Evolutionary conservation across 495 filamentous ascomycete genomes (phyloP).

Genomic region (Penicillium cosmopolitanum): DNA sequence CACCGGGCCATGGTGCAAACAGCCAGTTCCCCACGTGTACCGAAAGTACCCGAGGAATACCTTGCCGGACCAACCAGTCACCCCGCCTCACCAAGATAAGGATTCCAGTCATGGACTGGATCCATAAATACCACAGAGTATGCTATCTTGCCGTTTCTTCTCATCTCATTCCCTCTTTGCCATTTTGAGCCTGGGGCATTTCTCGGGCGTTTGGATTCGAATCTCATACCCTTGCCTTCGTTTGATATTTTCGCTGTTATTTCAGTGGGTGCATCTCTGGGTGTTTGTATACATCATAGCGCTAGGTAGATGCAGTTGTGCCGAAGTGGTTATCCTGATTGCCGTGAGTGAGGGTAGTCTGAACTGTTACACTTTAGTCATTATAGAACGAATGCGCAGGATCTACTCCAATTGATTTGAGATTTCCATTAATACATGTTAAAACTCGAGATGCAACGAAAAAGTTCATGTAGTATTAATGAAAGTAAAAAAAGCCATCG

Average conservation of each 20-base stretch:
- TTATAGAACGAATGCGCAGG: neutral
- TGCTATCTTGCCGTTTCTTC: slow-evolving; percentile 5
- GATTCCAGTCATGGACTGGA: neutral
- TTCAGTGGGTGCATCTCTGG: slow-evolving; percentile 6
- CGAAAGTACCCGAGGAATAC: slow-evolving; percentile 65
- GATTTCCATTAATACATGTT: neutral
- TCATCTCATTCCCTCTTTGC: slow-evolving; percentile 4
- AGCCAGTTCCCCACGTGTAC: slow-evolving; percentile 59
- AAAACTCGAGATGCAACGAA: too few relatives aligned
- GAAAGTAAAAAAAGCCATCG: too few relatives aligned
- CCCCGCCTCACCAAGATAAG: slow-evolving; percentile 43
- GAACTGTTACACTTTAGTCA: too few relatives aligned
- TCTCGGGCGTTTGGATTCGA: slow-evolving; percentile 25
- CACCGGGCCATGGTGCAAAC: slow-evolving; percentile 48
- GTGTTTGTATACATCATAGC: slow-evolving; percentile 21
- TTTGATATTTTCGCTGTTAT: slow-evolving; percentile 9
- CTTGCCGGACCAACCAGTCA: slow-evolving; percentile 45
- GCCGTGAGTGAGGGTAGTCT: too few relatives aligned
- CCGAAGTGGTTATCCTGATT: too few relatives aligned
- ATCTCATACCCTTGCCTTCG: slow-evolving; percentile 22
- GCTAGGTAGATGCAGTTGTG: neutral
- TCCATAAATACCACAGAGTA: neutral
- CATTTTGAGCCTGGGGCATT: slow-evolving; percentile 23
- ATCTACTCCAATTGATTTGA: slow-evolving; percentile 8
- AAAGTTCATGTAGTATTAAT: too few relatives aligned